Conservation (phyloP, 768 basidiomycete genomes). For the Vararia minispora region DNA sequence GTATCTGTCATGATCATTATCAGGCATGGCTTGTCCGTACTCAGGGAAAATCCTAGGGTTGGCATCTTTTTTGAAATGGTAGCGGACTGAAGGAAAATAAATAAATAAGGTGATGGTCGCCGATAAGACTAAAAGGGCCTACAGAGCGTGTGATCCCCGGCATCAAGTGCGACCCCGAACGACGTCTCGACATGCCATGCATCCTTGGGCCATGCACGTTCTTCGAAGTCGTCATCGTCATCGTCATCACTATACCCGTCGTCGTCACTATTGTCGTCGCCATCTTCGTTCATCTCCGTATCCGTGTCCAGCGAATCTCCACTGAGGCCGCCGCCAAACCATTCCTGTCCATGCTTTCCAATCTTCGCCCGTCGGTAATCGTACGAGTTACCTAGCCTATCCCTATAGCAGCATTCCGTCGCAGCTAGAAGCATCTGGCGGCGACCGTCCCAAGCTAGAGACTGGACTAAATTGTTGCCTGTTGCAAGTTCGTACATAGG, state of each 20-base stretch:
- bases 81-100: slow-evolving; percentile 12
- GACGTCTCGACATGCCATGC: slow-evolving; percentile 18
- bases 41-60: slow-evolving; percentile 14
- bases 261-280: slow-evolving; percentile 7
- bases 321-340: not conserved
- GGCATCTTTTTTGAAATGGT: slow-evolving; percentile 13
- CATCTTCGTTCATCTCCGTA: not conserved
- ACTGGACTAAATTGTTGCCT: slow-evolving; percentile 29
- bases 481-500: slow-evolving; percentile 31
- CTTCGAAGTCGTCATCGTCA: slow-evolving; percentile 16
- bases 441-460: slow-evolving; percentile 24
- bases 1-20: too few relatives aligned
- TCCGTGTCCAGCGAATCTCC: slow-evolving; percentile 1
- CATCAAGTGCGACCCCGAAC: slow-evolving; percentile 27
- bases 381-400: slow-evolving; percentile 15
- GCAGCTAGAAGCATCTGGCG: slow-evolving; percentile 22
- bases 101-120: too few relatives aligned
- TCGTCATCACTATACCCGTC: slow-evolving; percentile 14
- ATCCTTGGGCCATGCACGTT: slow-evolving; percentile 23
- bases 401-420: slow-evolving; percentile 23
- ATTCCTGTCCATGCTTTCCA: slow-evolving; percentile 6
- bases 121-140: slow-evolving; percentile 9
- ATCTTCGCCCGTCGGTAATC: slow-evolving; percentile 17
- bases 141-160: slow-evolving; percentile 26
- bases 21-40: too few relatives aligned